phyloP scores from a whole-genome alignment of 2,329 filamentous ascomycete genomes.

The Corinectria fuckeliana region DNA sequence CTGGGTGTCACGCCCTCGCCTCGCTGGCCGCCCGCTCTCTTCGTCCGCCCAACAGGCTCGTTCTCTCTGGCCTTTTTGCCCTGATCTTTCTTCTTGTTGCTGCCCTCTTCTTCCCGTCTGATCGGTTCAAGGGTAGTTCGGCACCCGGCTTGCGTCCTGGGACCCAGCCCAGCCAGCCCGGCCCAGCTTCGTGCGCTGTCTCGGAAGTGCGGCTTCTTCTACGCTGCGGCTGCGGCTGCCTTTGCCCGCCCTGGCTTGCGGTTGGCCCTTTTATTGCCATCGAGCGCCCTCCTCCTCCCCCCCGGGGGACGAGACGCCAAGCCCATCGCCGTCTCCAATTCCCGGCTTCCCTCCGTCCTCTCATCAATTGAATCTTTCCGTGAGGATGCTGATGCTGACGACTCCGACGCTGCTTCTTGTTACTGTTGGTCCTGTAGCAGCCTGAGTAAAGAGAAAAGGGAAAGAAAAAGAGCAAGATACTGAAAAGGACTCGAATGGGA shows the following conservation, averaged over 20 bases:
- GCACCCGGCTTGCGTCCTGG: conserved; percentile 1
- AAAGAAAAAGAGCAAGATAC: conserved; percentile 2
- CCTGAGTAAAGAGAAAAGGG: not conserved
- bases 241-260: not conserved
- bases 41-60: too few species aligned
- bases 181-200: conserved; percentile 24
- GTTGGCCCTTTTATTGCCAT: conserved; percentile 9
- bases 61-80: too few species aligned
- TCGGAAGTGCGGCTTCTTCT: conserved; percentile 39
- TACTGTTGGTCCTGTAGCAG: not conserved
- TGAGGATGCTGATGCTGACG: too few species aligned
- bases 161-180: not conserved
- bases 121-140: not conserved
- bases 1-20: not conserved
- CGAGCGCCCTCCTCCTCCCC: too few species aligned
- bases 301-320: not conserved
- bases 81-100: too few species aligned
- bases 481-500: not conserved
- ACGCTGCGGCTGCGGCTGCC: not conserved
- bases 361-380: not conserved
- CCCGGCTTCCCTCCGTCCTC: not conserved
- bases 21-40: too few species aligned
- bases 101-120: too few species aligned
- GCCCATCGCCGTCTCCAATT: not conserved
- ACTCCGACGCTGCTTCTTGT: not conserved